A percentile compares a stretch with the other conserved stretches of the same genome.
Evolutionary conservation across 805 yeast species (phyloP).

Genomic region (Wickerhamomyces ciferrii): DNA sequence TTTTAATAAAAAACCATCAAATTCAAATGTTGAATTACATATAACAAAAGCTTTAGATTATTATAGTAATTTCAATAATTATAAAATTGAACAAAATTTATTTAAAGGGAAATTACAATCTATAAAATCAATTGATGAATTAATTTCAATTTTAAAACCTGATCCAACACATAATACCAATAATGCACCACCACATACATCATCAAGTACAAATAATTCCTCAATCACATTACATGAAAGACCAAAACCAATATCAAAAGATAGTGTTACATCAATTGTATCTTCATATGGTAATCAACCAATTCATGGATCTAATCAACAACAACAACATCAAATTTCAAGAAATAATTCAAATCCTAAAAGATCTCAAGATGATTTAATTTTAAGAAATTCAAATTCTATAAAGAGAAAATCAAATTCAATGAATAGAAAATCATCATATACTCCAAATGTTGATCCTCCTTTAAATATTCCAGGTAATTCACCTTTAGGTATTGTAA

Average conservation of each 20-base stretch:
- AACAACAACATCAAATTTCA: not conserved
- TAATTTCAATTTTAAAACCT: not conserved
- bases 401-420: not conserved
- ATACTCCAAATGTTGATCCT: not conserved
- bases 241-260: slow-evolving; percentile 2
- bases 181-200: too few species aligned
- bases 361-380: not conserved
- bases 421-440: not conserved
- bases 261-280: not conserved
- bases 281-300: not conserved
- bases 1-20: not conserved
- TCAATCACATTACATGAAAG: not conserved
- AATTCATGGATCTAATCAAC: not conserved
- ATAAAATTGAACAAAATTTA: slow-evolving; percentile 6
- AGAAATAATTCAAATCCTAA: not conserved
- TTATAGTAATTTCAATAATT: slow-evolving; percentile 8
- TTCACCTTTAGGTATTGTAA: slow-evolving; percentile 18
- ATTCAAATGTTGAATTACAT: not conserved
- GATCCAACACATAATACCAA: not conserved
- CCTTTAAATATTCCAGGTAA: not conserved
- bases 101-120: slow-evolving; percentile 3
- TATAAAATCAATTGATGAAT: not conserved
- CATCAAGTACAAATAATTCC: not conserved
- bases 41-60: slow-evolving; percentile 9
- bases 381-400: not conserved